Conservation (phyloP, 768 basidiomycete species). For the Pleurotus djamor region DNA sequence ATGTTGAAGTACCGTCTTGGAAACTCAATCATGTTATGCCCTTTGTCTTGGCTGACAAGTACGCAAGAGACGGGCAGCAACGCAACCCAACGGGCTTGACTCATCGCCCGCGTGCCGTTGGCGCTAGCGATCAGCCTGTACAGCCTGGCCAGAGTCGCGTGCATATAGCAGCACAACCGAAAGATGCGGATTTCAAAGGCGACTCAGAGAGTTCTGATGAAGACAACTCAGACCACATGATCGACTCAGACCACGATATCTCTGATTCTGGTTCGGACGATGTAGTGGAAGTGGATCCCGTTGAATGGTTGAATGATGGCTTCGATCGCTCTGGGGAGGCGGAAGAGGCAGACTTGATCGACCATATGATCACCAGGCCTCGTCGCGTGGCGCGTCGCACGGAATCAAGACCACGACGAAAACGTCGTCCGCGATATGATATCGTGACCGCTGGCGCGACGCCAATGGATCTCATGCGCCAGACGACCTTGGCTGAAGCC, state of each 20-base stretch:
- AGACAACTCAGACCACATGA: neutral
- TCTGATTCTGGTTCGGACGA: neutral
- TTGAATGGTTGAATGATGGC: neutral
- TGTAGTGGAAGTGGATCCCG: neutral
- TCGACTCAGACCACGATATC: neutral
- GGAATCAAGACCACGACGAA: slow-evolving; percentile 12
- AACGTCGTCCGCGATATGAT: slow-evolving; percentile 23
- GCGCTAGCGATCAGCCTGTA: slow-evolving; percentile 23
- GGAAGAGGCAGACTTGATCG: slow-evolving; percentile 38
- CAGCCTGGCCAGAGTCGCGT: slow-evolving; percentile 52
- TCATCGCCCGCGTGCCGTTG: neutral
- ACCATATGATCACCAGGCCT: slow-evolving; percentile 63
- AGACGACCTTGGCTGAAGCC: slow-evolving; percentile 28
- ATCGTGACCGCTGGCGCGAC: slow-evolving; percentile 35
- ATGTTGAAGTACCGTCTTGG: neutral
- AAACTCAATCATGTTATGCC: neutral
- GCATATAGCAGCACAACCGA: slow-evolving; percentile 25
- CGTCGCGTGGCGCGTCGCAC: slow-evolving; percentile 19
- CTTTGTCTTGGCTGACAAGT: slow-evolving; percentile 7
- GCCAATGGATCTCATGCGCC: slow-evolving; percentile 28
- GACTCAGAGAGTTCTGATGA: slow-evolving; percentile 62
- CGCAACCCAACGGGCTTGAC: neutral
- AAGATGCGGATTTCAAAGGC: slow-evolving; percentile 46
- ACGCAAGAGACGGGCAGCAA: neutral
- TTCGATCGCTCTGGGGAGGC: neutral